A percentile compares a stretch with the other conserved stretches of the same genome.
Conservation (phyloP, 1,139 yeast genomes). For the Candida tetrigidarum region DNA sequence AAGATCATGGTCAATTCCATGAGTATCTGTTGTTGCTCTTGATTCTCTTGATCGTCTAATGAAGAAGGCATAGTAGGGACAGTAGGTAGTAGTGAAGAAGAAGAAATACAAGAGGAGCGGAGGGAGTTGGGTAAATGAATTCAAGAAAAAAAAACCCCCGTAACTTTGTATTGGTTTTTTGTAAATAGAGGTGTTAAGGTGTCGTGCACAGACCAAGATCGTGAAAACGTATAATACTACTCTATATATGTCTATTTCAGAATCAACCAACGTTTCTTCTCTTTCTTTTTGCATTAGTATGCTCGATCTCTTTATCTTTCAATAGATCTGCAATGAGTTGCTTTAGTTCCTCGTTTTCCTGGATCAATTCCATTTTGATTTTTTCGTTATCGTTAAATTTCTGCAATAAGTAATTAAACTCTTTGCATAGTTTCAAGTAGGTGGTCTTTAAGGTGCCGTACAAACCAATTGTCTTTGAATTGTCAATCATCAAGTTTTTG, state of each 20-base stretch:
- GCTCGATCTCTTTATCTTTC: constrained; percentile 8
- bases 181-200: no score
- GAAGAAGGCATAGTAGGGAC: neutral
- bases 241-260: neutral
- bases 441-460: constrained; percentile 38
- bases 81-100: neutral
- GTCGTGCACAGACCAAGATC: constrained; percentile 1
- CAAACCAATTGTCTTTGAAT: constrained; percentile 33
- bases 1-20: constrained; percentile 38
- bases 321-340: constrained; percentile 27
- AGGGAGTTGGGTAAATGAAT: no score
- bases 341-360: constrained; percentile 39
- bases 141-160: no score
- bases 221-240: neutral
- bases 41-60: constrained; percentile 13
- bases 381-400: constrained; percentile 42
- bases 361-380: constrained; percentile 36
- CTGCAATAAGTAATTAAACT: constrained; percentile 36
- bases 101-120: no score
- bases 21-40: constrained; percentile 28
- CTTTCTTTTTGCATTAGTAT: neutral
- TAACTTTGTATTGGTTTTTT: no score
- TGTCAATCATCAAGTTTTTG: constrained; percentile 34
- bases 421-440: constrained; percentile 40
- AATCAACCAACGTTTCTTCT: neutral